Evolutionary conservation across 352 stramenopile genomes (phyloP).

Genomic region (Achlya hypogyna): DNA sequence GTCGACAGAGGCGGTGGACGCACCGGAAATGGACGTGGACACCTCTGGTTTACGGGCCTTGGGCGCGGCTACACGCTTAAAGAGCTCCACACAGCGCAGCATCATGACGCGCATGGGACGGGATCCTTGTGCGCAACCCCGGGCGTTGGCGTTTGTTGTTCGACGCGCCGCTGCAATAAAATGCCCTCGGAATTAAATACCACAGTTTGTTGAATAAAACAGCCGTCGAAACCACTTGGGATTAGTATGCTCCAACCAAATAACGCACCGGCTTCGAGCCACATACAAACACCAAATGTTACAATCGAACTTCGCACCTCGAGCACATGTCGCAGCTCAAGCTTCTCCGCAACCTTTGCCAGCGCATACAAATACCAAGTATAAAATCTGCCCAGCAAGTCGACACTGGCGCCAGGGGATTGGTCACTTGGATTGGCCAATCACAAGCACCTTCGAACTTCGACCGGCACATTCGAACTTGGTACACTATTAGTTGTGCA

Average conservation of each 20-base stretch:
- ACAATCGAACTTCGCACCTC: neutral
- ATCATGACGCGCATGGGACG: neutral
- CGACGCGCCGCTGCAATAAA: neutral
- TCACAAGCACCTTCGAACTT: neutral
- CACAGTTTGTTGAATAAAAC: neutral
- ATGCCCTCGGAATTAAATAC: neutral
- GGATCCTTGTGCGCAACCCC: neutral
- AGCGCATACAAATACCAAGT: neutral
- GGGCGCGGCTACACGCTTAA: neutral
- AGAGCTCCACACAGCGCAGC: neutral
- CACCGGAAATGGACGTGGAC: neutral
- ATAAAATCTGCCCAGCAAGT: neutral
- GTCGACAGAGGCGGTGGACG: neutral
- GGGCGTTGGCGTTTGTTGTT: neutral
- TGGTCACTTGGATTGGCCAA: neutral
- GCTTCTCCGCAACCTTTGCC: neutral
- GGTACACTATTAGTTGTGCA: neutral
- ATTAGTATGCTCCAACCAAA: neutral
- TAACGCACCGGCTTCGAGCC: neutral
- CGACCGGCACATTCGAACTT: neutral
- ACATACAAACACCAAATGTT: neutral
- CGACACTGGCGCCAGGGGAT: neutral
- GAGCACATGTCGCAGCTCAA: neutral
- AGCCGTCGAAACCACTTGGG: neutral
- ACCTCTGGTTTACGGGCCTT: neutral